Base-by-base conservation (phyloP, 352 stramenopile species). In the Pythium folliculosum region DNA sequence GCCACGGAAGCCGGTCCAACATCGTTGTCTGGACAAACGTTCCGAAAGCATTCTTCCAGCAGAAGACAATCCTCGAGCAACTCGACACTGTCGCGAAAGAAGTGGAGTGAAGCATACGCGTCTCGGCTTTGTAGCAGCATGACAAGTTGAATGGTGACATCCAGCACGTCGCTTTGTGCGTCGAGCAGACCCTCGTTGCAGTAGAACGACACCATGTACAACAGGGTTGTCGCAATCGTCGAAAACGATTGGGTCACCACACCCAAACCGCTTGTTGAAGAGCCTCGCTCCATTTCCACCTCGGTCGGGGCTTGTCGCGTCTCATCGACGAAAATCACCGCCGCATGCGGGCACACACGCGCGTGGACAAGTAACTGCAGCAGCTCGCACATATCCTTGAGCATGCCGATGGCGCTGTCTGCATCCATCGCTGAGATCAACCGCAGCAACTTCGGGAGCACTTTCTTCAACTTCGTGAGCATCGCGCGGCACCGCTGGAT, bases 1-100 rank as follows among this genome's bases (percentile, higher is more conserved):
- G 70, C 60, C 13, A 77, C 55, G 3, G 61, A 63, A 27, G 60
- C 70, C 6, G 8, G 17, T 7, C 37, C 57, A 10, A 27, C 19
- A 25, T 65, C 56, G n/a, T 19, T 35, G 9, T 72, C 55, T 5
- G 38, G 14, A 2, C 51, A 21, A 50, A 56, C 53, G 19, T 52
- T 57, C 12, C 57, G 49, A 21, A 77, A 48, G 37, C 56, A 71
- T 25, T 71, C 65, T 63, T 77, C 70, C 5, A 77, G 38, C 17
- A 77, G 51, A 10, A 77, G 19, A 37, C 70, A 77, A 35, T 77
- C 70, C 66, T 77, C 70, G 3, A 77, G 57, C 0, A 77, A 53
- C 40, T 71, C 60, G 1, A 77, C 57, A 13, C 49, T 69, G 30
- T 77, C 70, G 4, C 47, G 45, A 25, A 73, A 73, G 23, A 77